Percentiles rank a stretch among this genome's conserved stretches.
phyloP scores from a whole-genome alignment of 2,329 filamentous ascomycete genomes.

The Akanthomyces muscarius region DNA sequence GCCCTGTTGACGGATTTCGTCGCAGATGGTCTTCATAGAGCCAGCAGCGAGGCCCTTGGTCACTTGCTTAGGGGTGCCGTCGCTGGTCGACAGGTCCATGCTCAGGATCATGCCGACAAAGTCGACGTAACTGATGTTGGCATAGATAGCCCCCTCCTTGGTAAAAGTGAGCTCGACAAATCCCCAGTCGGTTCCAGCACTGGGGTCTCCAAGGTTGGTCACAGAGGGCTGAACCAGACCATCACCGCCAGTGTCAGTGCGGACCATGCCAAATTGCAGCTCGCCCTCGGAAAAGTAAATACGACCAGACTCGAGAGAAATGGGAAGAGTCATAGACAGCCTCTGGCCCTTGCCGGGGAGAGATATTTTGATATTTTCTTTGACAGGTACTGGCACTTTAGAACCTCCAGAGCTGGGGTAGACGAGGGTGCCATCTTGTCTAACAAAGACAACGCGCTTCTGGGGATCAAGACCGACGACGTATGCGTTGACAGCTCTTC shows the following conservation, averaged over 20 bases:
- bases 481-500: constrained; percentile 40
- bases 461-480: constrained; percentile 41
- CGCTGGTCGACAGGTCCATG: constrained; percentile 39
- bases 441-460: constrained; percentile 40
- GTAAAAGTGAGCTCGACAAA: constrained; percentile 48
- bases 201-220: constrained; percentile 41
- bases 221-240: constrained; percentile 47
- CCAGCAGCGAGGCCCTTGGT: constrained; percentile 37
- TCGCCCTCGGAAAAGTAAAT: constrained; percentile 43
- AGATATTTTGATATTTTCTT: constrained; percentile 39
- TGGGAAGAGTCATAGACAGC: constrained; percentile 37
- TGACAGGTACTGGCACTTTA: constrained; percentile 33
- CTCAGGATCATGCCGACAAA: constrained; percentile 49
- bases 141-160: constrained; percentile 35
- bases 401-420: constrained; percentile 40
- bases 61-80: constrained; percentile 32
- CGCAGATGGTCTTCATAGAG: constrained; percentile 39
- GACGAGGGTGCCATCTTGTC: constrained; percentile 36
- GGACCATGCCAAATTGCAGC: constrained; percentile 41
- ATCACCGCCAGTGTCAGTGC: constrained; percentile 24
- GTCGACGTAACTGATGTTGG: constrained; percentile 50
- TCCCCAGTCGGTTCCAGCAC: constrained; percentile 42
- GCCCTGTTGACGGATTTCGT: constrained; percentile 36
- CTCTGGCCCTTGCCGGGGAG: constrained; percentile 36
- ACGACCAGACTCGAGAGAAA: constrained; percentile 38